Conservation (phyloP, 2,329 filamentous ascomycete genomes). For the Exophiala viscosa region DNA sequence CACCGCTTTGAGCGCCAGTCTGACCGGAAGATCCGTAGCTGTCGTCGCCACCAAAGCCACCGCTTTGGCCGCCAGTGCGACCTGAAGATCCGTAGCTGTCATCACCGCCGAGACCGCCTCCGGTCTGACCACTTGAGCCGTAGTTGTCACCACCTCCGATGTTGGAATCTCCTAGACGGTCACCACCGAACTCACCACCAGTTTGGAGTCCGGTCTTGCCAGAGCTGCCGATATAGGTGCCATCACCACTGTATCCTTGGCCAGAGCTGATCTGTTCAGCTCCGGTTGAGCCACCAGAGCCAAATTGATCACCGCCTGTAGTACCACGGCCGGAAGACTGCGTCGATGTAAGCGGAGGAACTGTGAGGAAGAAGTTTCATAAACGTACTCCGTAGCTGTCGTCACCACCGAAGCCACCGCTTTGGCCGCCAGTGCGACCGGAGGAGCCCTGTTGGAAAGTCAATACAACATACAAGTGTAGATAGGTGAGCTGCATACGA, state of each 20-base stretch:
- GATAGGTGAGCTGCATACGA: slow-evolving; percentile 2
- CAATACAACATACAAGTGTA: neutral
- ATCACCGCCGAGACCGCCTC: slow-evolving; percentile 2
- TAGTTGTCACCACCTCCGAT: neutral
- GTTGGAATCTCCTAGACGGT: no score
- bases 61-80: slow-evolving; percentile 15
- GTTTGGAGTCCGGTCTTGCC: neutral
- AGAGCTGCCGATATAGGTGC: slow-evolving; percentile 23
- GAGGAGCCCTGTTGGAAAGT: slow-evolving; percentile 5
- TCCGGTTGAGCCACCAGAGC: slow-evolving; percentile 4
- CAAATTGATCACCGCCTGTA: slow-evolving; percentile 6
- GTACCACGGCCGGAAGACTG: neutral
- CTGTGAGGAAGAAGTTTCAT: no score
- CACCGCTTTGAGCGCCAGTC: slow-evolving; percentile 10
- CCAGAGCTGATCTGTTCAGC: slow-evolving; percentile 11
- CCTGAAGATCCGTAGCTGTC: slow-evolving; percentile 16
- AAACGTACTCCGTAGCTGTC: slow-evolving; percentile 15
- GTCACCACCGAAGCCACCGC: slow-evolving; percentile 15
- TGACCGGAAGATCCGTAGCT: slow-evolving; percentile 8
- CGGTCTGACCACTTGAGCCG: slow-evolving; percentile 7
- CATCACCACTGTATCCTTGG: slow-evolving; percentile 25
- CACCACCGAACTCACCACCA: no score
- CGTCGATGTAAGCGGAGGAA: no score
- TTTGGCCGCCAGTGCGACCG: slow-evolving; percentile 12
- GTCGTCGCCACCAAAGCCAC: slow-evolving; percentile 17